These are phyloP conservation scores for Neospermospora avenae DNA, from an alignment of 2,329 filamentous ascomycete species.

Conservation along the genomic window DNA sequence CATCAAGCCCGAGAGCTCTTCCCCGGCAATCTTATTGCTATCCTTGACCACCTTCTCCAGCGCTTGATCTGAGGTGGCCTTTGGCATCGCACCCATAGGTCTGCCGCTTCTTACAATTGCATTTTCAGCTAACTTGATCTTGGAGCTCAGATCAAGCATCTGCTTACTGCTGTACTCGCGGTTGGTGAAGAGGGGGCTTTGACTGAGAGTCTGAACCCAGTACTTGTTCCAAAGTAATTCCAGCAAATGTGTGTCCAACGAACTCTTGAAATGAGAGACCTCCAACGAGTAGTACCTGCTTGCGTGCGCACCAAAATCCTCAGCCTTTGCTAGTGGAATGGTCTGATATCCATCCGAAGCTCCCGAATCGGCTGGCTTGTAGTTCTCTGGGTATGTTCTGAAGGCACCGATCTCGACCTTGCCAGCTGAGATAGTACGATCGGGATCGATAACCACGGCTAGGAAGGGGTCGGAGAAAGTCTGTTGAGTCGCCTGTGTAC, in stretches of 20 bases:
- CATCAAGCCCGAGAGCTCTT: slow-evolving; percentile 45
- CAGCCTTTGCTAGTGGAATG: slow-evolving; percentile 88
- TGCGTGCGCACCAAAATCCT: slow-evolving; percentile 92
- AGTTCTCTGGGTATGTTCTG: slow-evolving; percentile 77
- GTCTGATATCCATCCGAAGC: slow-evolving; percentile 62
- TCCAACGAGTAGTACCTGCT: slow-evolving; percentile 88
- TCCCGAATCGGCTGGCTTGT: slow-evolving; percentile 53
- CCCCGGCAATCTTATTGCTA: slow-evolving; percentile 54
- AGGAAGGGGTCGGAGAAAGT: slow-evolving; percentile 85
- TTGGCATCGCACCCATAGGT: slow-evolving; percentile 17
- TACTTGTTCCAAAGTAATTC: slow-evolving; percentile 98
- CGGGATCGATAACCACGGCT: slow-evolving; percentile 93
- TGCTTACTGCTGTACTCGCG: slow-evolving; percentile 91
- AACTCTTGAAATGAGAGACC: slow-evolving; percentile 91
- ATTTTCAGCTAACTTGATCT: slow-evolving; percentile 65
- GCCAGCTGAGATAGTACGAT: slow-evolving; percentile 88
- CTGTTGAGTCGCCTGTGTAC: slow-evolving; percentile 84
- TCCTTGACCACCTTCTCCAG: slow-evolving; percentile 53
- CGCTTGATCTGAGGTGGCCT: slow-evolving; percentile 41
- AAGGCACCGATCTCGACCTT: slow-evolving; percentile 97
- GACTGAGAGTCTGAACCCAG: slow-evolving; percentile 93
- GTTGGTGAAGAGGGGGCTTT: slow-evolving; percentile 86
- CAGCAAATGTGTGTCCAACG: slow-evolving; percentile 80
- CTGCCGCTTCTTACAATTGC: slow-evolving; percentile 38
- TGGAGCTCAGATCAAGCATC: slow-evolving; percentile 81